phyloP scores from a whole-genome alignment of 176 grass and related monocot genomes.

The Thinopyrum elongatum region DNA sequence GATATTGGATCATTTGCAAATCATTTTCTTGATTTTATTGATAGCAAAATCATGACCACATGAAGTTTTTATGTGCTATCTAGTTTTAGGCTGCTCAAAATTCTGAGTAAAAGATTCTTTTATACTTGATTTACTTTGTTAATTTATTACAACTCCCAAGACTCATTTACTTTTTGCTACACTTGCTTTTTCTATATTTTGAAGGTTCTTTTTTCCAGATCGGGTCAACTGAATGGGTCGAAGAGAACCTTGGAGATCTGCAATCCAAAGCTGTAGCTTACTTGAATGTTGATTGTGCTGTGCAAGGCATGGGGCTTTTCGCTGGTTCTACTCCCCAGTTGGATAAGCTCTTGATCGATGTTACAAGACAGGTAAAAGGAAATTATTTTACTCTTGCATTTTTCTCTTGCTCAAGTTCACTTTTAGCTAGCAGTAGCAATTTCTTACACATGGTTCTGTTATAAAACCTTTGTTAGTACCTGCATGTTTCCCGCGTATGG shows the following conservation, averaged over 20 bases:
- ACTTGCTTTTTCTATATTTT: constrained; percentile 26
- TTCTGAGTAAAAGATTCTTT: background rate
- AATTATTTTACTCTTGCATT: constrained; percentile 4
- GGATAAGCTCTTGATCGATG: constrained; percentile 72
- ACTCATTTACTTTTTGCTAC: constrained; percentile 28
- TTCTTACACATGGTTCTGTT: background rate
- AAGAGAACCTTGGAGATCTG: constrained; percentile 86
- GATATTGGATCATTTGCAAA: background rate
- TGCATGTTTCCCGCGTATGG: background rate
- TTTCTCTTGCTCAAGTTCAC: background rate
- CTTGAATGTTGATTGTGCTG: constrained; percentile 97
- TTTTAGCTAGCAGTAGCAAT: constrained; percentile 15
- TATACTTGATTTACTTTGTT: constrained; percentile 1
- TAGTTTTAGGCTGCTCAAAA: background rate
- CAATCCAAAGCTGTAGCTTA: constrained; percentile 94
- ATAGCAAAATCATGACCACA: background rate
- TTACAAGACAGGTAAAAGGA: constrained; percentile 73
- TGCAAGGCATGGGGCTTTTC: constrained; percentile 88
- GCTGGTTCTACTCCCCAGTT: constrained; percentile 79
- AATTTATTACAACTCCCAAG: background rate
- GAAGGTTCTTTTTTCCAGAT: constrained; percentile 54
- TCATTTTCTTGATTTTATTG: background rate
- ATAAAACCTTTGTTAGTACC: constrained; percentile 6
- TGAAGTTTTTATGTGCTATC: background rate
- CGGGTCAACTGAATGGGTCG: constrained; percentile 85